Conservation (phyloP, 2,329 filamentous ascomycete species). For the Penicillium brevicompactum region DNA sequence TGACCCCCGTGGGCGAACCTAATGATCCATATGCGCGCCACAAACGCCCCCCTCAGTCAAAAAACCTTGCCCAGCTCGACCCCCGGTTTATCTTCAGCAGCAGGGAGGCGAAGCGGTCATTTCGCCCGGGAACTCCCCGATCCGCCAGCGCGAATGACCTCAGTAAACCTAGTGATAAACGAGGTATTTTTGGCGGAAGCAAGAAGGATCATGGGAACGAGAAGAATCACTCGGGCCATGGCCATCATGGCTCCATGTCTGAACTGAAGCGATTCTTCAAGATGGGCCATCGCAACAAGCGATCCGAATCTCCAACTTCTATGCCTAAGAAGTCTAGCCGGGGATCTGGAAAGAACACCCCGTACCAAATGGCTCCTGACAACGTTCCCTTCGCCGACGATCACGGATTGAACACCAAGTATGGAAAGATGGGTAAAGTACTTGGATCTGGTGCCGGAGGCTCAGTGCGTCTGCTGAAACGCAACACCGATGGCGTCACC, state of each 20-base stretch:
- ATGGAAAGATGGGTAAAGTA: slow-evolving; percentile 93
- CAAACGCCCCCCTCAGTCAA: slow-evolving; percentile 70
- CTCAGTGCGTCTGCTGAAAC: slow-evolving; percentile 90
- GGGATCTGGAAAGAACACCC: slow-evolving; percentile 55
- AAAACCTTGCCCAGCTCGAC: slow-evolving; percentile 69
- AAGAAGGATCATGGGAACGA: slow-evolving; percentile 53
- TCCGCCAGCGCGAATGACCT: slow-evolving; percentile 48
- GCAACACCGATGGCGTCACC: slow-evolving; percentile 86
- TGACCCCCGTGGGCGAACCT: slow-evolving; percentile 75
- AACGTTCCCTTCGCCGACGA: slow-evolving; percentile 88
- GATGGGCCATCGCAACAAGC: slow-evolving; percentile 68
- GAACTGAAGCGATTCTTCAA: slow-evolving; percentile 97
- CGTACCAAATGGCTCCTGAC: slow-evolving; percentile 53
- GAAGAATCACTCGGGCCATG: slow-evolving; percentile 54
- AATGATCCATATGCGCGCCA: slow-evolving; percentile 88
- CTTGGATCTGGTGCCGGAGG: slow-evolving; percentile 92
- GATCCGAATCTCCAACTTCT: slow-evolving; percentile 63
- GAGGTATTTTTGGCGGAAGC: slow-evolving; percentile 57
- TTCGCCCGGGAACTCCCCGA: slow-evolving; percentile 47
- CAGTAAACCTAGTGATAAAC: slow-evolving; percentile 50
- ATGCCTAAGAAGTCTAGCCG: slow-evolving; percentile 58
- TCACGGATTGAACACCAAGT: slow-evolving; percentile 85
- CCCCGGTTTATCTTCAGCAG: slow-evolving; percentile 81
- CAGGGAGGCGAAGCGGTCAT: slow-evolving; percentile 66
- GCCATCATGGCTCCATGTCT: slow-evolving; percentile 78